These are phyloP conservation scores for Apiospora arundinis DNA, from an alignment of 2,329 filamentous ascomycete genomes.

Conservation along the genomic window DNA sequence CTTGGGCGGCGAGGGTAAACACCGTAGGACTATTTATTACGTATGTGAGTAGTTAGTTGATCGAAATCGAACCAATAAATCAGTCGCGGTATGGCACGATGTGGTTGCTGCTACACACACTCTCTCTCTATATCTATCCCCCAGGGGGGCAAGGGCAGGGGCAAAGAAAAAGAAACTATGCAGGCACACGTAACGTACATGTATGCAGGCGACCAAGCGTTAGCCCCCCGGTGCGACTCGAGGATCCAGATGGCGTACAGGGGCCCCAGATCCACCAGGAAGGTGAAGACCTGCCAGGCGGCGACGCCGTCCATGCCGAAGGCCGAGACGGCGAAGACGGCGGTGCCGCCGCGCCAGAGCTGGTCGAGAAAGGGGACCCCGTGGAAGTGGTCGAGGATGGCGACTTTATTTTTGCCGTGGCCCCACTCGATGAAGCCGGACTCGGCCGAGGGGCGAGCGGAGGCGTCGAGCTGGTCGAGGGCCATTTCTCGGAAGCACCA, in stretches of 20 bases:
- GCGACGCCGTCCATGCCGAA: constrained; percentile 30
- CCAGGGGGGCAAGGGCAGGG: too few relatives aligned
- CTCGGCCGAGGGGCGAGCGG: constrained; percentile 28
- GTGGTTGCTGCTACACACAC: too few relatives aligned
- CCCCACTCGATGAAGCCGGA: constrained; percentile 32
- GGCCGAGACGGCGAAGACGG: constrained; percentile 30
- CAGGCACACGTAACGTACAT: constrained; percentile 32
- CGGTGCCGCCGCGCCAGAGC: constrained; percentile 28
- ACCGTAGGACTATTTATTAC: neutral
- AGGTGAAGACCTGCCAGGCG: constrained; percentile 35
- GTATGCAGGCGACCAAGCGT: constrained; percentile 29
- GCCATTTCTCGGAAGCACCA: too few relatives aligned
- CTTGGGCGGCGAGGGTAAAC: neutral
- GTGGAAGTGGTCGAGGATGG: constrained; percentile 30
- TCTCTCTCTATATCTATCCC: too few relatives aligned
- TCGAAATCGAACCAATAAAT: neutral
- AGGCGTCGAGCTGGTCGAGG: neutral
- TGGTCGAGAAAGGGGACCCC: constrained; percentile 27
- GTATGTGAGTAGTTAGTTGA: neutral
- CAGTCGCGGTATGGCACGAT: too few relatives aligned
- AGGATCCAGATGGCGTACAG: constrained; percentile 34
- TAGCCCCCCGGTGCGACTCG: constrained; percentile 30
- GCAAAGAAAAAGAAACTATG: too few relatives aligned
- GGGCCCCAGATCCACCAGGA: constrained; percentile 33
- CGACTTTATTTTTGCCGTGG: constrained; percentile 27